Evolutionary conservation across 176 grass and related monocot genomes (phyloP), one percentile per base, ranked within the genome.

Genomic region (Paspalum vaginatum): DNA sequence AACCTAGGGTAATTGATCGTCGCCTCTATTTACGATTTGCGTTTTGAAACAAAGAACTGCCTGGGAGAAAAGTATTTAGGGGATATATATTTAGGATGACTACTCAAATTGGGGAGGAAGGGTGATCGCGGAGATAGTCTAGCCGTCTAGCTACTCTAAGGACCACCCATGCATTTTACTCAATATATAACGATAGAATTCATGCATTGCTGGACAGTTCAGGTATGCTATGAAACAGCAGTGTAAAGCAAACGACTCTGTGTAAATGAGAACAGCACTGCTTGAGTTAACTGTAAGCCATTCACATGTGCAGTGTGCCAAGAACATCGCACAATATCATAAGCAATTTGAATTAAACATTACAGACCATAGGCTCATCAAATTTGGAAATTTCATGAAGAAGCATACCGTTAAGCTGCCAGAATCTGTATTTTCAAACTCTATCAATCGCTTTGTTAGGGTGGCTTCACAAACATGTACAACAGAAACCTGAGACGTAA

Each of bases 371-470:
- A 32, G 40, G 5, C 3, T 32, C 17, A 1, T 11, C 3, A 14
- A 81, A 51, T 43, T 68, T 72, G 6, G 65, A 0, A 55, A 64
- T 70, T 70, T 26, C 12, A 52, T 62, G 40, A 16, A 63, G 13
- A 83, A 63, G 14, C 86, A 83, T 87, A 97, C 91, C 38, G 91
- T 86, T 73, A 94, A 94, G 68, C 84, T 87, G 72, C 94, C 91
- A 84, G 91, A 97, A 66, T 97, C 85, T 55, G 91, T 97, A 81
- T 88, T 94, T 76, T 97, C 91, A 75, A 97, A 97, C 76, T 97
- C 94, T 65, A 94, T 84, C 37, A 97, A 72, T 41, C 89, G 91
- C 88, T 91, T 97, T 32, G 77, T 91, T 81, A 97, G 74, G 8
- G 94, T 97, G 74, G 91, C 86, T 62, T 97, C 94, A 46, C 91